Conservation (phyloP, 371 early-diverging fungal genomes). For the Mucor lusitanicus region DNA sequence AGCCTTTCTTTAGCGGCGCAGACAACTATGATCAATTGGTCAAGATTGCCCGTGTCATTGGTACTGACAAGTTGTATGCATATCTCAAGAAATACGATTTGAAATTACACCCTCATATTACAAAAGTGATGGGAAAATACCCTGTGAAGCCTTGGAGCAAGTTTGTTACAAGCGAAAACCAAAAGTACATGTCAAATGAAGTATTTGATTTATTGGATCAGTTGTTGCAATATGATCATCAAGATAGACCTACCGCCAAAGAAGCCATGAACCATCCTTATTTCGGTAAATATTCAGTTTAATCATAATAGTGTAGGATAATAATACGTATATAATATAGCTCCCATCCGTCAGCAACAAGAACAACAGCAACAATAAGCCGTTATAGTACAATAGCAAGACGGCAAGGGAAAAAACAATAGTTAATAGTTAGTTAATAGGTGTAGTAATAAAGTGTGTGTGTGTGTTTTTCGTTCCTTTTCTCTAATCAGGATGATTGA, state of each 20-base stretch:
- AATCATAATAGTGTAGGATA: not conserved
- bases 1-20: slow-evolving; percentile 98
- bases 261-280: slow-evolving; percentile 97
- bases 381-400: not conserved
- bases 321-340: slow-evolving; percentile 8
- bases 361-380: not conserved
- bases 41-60: slow-evolving; percentile 96
- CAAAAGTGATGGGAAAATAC: slow-evolving; percentile 81
- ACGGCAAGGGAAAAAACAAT: not conserved
- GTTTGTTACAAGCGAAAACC: slow-evolving; percentile 89
- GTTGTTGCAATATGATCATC: slow-evolving; percentile 97
- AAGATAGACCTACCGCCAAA: slow-evolving; percentile 92
- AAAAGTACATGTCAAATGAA: slow-evolving; percentile 87
- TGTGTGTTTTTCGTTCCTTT: not conserved
- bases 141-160: slow-evolving; percentile 94
- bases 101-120: slow-evolving; percentile 84
- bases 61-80: slow-evolving; percentile 87
- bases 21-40: slow-evolving; percentile 99
- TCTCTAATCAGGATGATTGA: not conserved
- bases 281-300: slow-evolving; percentile 65
- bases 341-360: slow-evolving; percentile 20
- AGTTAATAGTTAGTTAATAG: not conserved
- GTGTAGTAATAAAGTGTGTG: not conserved
- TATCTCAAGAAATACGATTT: slow-evolving; percentile 97
- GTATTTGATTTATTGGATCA: slow-evolving; percentile 95